Evolutionary conservation across 352 stramenopile genomes (phyloP).

Genomic region (Phytophthora pinifolia): DNA sequence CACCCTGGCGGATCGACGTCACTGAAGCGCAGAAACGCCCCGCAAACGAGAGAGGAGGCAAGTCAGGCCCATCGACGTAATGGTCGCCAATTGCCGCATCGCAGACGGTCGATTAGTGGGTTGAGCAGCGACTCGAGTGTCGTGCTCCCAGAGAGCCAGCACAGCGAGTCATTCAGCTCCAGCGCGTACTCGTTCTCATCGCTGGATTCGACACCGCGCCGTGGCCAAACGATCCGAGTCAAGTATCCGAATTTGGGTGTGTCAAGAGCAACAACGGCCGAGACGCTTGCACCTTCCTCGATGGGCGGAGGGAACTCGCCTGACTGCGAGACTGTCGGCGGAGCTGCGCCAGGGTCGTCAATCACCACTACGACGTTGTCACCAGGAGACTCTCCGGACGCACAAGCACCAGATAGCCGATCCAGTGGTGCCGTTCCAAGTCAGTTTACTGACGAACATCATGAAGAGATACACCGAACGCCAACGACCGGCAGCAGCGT

Average conservation of each 20-base stretch:
- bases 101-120: constrained; percentile 12
- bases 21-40: constrained; percentile 4
- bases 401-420: neutral
- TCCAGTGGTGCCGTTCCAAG: neutral
- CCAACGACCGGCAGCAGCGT: constrained; percentile 27
- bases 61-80: constrained; percentile 1
- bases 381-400: constrained; percentile 1
- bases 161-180: constrained; percentile 38
- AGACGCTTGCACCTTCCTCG: constrained; percentile 31
- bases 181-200: constrained; percentile 34
- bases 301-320: constrained; percentile 15
- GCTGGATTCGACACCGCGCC: constrained; percentile 19
- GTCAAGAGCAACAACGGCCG: constrained; percentile 32
- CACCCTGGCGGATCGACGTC: constrained; percentile 12
- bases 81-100: neutral
- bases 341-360: constrained; percentile 1
- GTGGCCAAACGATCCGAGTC: constrained; percentile 10
- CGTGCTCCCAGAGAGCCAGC: constrained; percentile 19
- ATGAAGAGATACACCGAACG: constrained; percentile 16
- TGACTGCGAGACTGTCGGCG: neutral
- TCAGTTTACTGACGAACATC: neutral
- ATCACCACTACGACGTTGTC: neutral
- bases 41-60: neutral
- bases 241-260: constrained; percentile 17
- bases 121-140: constrained; percentile 26